Conservation (phyloP, 2,329 filamentous ascomycete species). For the Aureobasidium sp. region DNA sequence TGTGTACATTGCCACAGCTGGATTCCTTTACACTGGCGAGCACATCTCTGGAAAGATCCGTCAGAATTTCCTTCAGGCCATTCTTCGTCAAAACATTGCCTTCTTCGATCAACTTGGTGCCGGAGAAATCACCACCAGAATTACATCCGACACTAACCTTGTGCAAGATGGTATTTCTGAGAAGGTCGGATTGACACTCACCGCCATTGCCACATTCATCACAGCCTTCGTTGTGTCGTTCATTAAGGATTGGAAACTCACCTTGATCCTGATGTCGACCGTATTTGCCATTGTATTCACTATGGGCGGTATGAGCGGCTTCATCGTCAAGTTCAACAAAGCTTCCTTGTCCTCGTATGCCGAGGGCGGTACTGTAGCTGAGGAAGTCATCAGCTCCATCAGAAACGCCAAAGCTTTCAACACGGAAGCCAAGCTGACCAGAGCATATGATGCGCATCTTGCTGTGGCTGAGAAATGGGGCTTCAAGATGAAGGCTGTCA, state of each 20-base stretch:
- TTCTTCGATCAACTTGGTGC: constrained; percentile 91
- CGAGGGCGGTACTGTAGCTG: constrained; percentile 76
- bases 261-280: constrained; percentile 76
- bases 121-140: constrained; percentile 88
- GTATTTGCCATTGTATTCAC: constrained; percentile 71
- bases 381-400: constrained; percentile 91
- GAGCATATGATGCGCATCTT: constrained; percentile 74
- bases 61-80: constrained; percentile 74
- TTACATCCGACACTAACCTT: constrained; percentile 88
- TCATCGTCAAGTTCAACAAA: constrained; percentile 77
- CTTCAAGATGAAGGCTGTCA: constrained; percentile 62
- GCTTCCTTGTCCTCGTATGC: constrained; percentile 72
- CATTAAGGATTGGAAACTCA: constrained; percentile 86
- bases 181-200: constrained; percentile 72
- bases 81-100: constrained; percentile 80
- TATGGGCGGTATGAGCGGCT: constrained; percentile 66
- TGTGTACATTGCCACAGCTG: constrained; percentile 72
- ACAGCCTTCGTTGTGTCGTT: constrained; percentile 89
- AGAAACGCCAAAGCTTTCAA: constrained; percentile 89
- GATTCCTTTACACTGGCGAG: constrained; percentile 66
- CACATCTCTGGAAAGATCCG: constrained; percentile 48
- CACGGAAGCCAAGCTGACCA: constrained; percentile 84
- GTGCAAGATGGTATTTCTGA: constrained; percentile 92
- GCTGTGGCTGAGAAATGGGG: constrained; percentile 67
- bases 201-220: constrained; percentile 73